A percentile compares a stretch with the other conserved stretches of the same genome.
Conservation (phyloP, 441 rosid genomes). For the Gossypium schwendimanii region DNA sequence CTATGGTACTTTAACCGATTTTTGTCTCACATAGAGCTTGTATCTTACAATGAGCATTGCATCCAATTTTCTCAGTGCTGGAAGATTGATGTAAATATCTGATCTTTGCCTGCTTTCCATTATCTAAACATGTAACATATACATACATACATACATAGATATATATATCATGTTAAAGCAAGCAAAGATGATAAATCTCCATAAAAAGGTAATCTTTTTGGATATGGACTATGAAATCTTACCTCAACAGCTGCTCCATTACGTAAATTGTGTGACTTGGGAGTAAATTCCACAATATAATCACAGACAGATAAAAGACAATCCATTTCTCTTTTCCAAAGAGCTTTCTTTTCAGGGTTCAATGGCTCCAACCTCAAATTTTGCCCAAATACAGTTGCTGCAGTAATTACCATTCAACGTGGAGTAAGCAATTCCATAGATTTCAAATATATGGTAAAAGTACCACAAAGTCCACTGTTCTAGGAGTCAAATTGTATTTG, state of each 20-base stretch:
- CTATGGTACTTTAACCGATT: too few relatives aligned
- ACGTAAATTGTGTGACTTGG: slow-evolving; percentile 36
- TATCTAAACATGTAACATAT: slow-evolving; percentile 26
- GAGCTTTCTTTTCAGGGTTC: slow-evolving; percentile 42
- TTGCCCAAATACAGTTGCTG: slow-evolving; percentile 65
- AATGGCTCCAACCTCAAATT: slow-evolving; percentile 54
- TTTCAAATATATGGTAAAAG: background rate
- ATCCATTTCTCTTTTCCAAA: slow-evolving; percentile 66
- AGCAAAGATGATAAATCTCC: background rate
- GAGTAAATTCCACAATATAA: slow-evolving; percentile 42
- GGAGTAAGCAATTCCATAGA: background rate
- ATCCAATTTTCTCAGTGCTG: slow-evolving; percentile 56
- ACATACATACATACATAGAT: background rate
- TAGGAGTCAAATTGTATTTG: too few relatives aligned
- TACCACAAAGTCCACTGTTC: too few relatives aligned
- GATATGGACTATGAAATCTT: slow-evolving; percentile 4
- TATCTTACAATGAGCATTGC: slow-evolving; percentile 48
- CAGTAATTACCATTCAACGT: slow-evolving; percentile 1
- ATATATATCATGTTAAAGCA: slow-evolving; percentile 1
- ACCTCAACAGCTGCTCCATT: slow-evolving; percentile 54
- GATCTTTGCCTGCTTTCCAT: slow-evolving; percentile 52
- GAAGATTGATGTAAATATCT: slow-evolving; percentile 57
- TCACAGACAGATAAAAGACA: slow-evolving; percentile 60
- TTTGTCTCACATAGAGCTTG: background rate
- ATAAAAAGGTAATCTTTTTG: background rate